phyloP scores from a whole-genome alignment of 1,284 basidiomycete species.

The Hemileia vastatrix region DNA sequence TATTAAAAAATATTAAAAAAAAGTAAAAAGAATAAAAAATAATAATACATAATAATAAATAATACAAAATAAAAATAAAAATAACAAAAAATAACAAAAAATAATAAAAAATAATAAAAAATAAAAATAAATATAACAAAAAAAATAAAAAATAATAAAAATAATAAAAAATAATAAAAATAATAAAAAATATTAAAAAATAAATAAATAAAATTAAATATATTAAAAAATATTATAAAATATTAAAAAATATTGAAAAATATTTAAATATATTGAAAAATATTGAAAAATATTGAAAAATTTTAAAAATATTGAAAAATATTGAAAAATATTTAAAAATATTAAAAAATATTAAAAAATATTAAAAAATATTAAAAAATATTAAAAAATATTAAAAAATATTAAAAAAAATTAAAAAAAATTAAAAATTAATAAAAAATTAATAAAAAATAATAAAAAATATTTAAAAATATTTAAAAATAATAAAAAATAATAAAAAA shows the following conservation, averaged over 20 bases:
- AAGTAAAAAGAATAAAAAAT: neutral
- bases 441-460: neutral
- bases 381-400: neutral
- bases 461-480: neutral
- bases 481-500: too few relatives aligned
- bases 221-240: neutral
- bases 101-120: neutral
- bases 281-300: neutral
- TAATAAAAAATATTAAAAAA: slow-evolving; percentile 3
- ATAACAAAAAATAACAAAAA: neutral
- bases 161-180: slow-evolving; percentile 1
- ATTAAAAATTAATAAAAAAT: neutral
- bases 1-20: neutral
- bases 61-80: neutral
- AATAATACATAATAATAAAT: slow-evolving; percentile 2
- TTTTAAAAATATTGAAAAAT: neutral
- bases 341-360: neutral
- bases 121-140: neutral
- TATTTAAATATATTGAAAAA: neutral
- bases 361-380: neutral
- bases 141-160: neutral
- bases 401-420: neutral
- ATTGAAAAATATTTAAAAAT: neutral
- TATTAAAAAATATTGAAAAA: neutral
- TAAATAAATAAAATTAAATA: neutral